Evolutionary conservation across 140 eudicot genomes (phyloP).

Genomic region (Anethum foeniculum): DNA sequence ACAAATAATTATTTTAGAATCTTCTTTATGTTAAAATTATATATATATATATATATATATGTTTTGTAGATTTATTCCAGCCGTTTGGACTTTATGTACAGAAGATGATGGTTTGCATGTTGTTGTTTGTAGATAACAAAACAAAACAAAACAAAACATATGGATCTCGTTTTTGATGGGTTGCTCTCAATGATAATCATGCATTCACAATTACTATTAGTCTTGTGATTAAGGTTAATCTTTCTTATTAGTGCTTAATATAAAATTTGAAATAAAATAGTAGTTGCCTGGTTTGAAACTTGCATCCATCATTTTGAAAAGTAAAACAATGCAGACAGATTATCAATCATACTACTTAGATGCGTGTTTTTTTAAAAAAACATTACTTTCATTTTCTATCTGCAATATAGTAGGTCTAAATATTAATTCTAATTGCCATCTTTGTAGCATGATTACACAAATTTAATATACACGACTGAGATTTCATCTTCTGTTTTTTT

Average conservation of each 20-base stretch:
- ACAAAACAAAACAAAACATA: not conserved
- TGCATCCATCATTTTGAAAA: not conserved
- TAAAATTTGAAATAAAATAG: not conserved
- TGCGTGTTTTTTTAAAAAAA: no score
- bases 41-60: not conserved
- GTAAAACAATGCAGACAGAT: not conserved
- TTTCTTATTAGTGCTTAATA: not conserved
- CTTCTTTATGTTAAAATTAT: not conserved
- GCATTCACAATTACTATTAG: not conserved
- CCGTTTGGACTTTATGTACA: not conserved
- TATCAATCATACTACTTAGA: no score
- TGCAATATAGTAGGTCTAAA: no score
- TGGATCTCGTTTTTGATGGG: slow-evolving; percentile 1
- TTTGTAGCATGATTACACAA: no score
- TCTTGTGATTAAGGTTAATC: not conserved
- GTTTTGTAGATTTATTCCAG: not conserved
- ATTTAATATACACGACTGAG: no score
- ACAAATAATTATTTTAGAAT: not conserved
- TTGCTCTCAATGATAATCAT: not conserved
- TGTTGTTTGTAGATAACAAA: slow-evolving; percentile 4
- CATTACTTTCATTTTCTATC: no score
- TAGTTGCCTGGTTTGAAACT: not conserved
- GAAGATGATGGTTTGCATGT: not conserved
- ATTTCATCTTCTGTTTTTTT: no score
- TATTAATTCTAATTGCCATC: no score